These are phyloP conservation scores for Kwoniella sp. DNA, from an alignment of 768 basidiomycete species.

Conservation along the genomic window DNA sequence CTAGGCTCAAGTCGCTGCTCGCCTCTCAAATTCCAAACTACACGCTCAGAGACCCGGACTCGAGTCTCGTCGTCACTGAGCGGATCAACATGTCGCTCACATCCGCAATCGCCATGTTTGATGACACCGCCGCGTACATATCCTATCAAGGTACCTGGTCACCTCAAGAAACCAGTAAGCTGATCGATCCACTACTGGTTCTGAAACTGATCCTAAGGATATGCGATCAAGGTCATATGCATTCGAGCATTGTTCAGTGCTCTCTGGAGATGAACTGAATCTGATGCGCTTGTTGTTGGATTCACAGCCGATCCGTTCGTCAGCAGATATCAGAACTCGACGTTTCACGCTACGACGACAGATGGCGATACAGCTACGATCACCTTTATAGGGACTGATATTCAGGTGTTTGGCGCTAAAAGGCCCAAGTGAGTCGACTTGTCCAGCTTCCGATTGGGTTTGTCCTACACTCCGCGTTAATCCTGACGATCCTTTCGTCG, in stretches of 20 bases:
- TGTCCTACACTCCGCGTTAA: no score
- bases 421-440: constrained; percentile 9
- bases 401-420: constrained; percentile 7
- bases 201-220: not conserved
- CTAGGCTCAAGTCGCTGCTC: no score
- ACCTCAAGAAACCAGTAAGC: constrained; percentile 1
- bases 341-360: constrained; percentile 2
- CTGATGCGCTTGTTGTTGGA: no score
- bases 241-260: no score
- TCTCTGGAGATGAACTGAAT: no score
- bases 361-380: constrained; percentile 15
- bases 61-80: no score
- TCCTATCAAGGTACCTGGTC: constrained; percentile 5
- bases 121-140: constrained; percentile 9
- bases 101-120: not conserved
- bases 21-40: no score
- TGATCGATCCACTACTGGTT: not conserved
- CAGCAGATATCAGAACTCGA: constrained; percentile 9
- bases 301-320: constrained; percentile 8
- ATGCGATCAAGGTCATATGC: no score
- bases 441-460: no score
- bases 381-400: constrained; percentile 8
- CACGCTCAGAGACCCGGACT: no score
- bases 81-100: not conserved
- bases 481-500: no score